These are phyloP conservation scores for Stevia rebaudiana DNA, from an alignment of 140 eudicot genomes.

Conservation along the genomic window DNA sequence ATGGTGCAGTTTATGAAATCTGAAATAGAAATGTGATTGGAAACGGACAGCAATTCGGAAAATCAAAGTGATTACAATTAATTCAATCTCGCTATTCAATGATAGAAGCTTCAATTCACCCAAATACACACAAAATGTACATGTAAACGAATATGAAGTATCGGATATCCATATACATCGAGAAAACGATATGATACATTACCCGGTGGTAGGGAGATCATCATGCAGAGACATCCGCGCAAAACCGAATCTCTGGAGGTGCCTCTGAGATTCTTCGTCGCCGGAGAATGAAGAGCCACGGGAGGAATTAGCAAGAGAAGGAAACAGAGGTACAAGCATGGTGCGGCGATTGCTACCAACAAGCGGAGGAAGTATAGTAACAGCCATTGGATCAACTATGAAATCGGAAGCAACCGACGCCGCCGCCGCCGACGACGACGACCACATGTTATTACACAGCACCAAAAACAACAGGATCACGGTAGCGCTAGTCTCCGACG, in stretches of 20 bases:
- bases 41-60: slow-evolving; percentile 1
- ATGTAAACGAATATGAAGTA: neutral
- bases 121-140: neutral
- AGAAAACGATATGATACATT: neutral
- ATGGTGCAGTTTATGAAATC: neutral
- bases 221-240: slow-evolving; percentile 92
- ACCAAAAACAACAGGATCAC: slow-evolving; percentile 6
- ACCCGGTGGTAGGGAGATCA: slow-evolving; percentile 82
- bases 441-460: neutral
- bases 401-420: neutral
- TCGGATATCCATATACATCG: neutral
- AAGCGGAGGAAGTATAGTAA: slow-evolving; percentile 31
- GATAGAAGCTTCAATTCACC: neutral
- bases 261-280: slow-evolving; percentile 35
- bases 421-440: neutral
- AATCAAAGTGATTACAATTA: neutral
- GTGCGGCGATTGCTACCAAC: slow-evolving; percentile 32
- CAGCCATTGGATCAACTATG: slow-evolving; percentile 21
- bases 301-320: slow-evolving; percentile 28
- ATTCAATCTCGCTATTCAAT: slow-evolving; percentile 3
- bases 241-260: slow-evolving; percentile 32
- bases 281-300: slow-evolving; percentile 21
- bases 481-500: neutral
- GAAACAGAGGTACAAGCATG: slow-evolving; percentile 51
- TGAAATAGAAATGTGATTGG: no score